A percentile compares a stretch with the other conserved stretches of the same genome.
phyloP scores from a whole-genome alignment of 768 basidiomycete genomes.

The Mycena leptocephala region DNA sequence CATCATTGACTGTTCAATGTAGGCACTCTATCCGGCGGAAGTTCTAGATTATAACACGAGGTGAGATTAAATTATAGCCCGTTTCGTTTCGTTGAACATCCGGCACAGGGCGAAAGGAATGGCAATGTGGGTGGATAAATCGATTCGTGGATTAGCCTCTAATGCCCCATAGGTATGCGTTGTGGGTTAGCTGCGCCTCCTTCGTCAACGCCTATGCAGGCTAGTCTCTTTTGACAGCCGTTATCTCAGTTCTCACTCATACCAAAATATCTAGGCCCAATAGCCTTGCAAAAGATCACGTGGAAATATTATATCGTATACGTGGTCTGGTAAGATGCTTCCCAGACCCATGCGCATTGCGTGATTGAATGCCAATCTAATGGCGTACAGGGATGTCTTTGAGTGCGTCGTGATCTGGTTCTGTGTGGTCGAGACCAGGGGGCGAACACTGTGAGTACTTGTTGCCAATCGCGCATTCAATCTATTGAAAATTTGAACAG shows the following conservation, averaged over 20 bases:
- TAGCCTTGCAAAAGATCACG: constrained; percentile 56
- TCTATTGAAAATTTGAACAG: constrained; percentile 36
- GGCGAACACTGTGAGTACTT: constrained; percentile 57
- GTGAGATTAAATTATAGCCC: constrained; percentile 13
- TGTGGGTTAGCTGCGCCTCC: constrained; percentile 42
- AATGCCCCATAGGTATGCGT: too few species aligned
- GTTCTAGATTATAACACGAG: constrained; percentile 56
- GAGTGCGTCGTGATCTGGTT: constrained; percentile 56
- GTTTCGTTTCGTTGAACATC: background rate
- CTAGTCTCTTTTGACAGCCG: too few species aligned
- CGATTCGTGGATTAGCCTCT: too few species aligned
- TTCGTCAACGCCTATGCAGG: constrained; percentile 58
- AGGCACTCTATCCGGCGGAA: constrained; percentile 60
- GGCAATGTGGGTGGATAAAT: too few species aligned
- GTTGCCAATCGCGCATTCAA: background rate
- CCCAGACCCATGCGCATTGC: too few species aligned
- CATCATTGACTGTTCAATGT: constrained; percentile 38
- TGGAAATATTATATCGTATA: constrained; percentile 52
- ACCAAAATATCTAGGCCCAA: too few species aligned
- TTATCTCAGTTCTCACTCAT: too few species aligned
- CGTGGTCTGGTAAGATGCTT: too few species aligned
- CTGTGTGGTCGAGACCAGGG: constrained; percentile 60
- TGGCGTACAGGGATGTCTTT: constrained; percentile 59
- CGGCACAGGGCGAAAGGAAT: constrained; percentile 60
- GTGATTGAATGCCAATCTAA: too few species aligned